These are phyloP conservation scores for Candida incommunis DNA, from an alignment of 805 yeast species.

Conservation along the genomic window DNA sequence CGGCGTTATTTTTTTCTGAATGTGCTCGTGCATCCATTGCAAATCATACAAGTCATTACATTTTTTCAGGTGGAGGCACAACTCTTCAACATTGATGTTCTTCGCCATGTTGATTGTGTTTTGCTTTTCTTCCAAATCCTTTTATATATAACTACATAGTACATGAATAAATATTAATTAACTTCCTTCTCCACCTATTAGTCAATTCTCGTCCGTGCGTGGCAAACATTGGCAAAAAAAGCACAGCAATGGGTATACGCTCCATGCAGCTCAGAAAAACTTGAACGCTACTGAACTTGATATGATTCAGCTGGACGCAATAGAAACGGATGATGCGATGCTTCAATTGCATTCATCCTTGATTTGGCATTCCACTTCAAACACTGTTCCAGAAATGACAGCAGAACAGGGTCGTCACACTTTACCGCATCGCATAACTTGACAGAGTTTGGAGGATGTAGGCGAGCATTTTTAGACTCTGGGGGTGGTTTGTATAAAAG, in stretches of 20 bases:
- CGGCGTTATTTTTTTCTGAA: not conserved
- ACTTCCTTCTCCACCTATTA: too few species aligned
- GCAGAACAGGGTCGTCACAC: constrained; percentile 14
- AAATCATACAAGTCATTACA: not conserved
- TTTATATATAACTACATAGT: too few species aligned
- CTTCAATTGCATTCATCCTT: constrained; percentile 24
- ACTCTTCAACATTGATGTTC: not conserved
- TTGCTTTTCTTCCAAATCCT: too few species aligned
- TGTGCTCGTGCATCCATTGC: not conserved
- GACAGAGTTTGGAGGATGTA: constrained; percentile 14
- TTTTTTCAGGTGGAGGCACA: not conserved
- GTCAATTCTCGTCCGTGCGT: too few species aligned
- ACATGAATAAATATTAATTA: too few species aligned
- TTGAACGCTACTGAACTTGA: too few species aligned
- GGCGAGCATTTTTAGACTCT: constrained; percentile 12
- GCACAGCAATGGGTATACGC: too few species aligned
- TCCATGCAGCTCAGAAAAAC: too few species aligned
- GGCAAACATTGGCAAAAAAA: too few species aligned
- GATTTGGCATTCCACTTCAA: constrained; percentile 60
- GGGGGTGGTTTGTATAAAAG: constrained; percentile 7
- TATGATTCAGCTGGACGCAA: constrained; percentile 12
- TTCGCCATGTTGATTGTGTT: constrained; percentile 2
- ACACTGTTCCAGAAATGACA: constrained; percentile 38
- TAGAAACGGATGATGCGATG: constrained; percentile 24
- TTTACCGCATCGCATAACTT: constrained; percentile 14